Evolutionary conservation across 805 yeast genomes (phyloP).

Genomic region (Groenewaldozyma tartarivorans): DNA sequence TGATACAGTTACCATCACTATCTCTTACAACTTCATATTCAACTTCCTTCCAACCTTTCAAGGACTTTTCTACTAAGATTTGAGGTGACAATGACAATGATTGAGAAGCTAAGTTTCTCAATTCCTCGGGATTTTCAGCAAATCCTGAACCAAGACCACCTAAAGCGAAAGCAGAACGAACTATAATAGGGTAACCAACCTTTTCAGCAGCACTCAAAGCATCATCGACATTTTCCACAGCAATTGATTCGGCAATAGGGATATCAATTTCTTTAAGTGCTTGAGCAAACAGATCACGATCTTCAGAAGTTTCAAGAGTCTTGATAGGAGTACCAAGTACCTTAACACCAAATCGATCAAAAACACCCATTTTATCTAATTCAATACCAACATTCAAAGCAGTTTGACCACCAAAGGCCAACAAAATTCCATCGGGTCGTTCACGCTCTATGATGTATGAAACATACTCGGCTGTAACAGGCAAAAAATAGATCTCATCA

Average conservation of each 20-base stretch:
- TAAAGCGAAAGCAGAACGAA: conserved; percentile 92
- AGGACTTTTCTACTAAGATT: conserved; percentile 89
- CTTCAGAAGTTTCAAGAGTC: conserved; percentile 94
- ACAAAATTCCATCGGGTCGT: conserved; percentile 88
- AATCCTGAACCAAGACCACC: conserved; percentile 99
- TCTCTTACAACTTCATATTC: conserved; percentile 98
- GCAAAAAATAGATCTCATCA: conserved; percentile 89
- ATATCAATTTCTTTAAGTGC: conserved; percentile 92
- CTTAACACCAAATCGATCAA: conserved; percentile 82
- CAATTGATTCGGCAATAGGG: conserved; percentile 94
- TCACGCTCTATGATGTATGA: conserved; percentile 93
- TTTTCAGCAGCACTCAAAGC: conserved; percentile 81
- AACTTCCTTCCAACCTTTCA: conserved; percentile 98
- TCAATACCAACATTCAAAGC: conserved; percentile 94
- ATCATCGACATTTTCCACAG: conserved; percentile 88
- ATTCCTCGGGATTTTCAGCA: conserved; percentile 74
- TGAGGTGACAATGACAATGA: conserved; percentile 88
- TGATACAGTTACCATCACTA: conserved; percentile 91
- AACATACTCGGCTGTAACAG: conserved; percentile 95
- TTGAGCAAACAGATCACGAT: conserved; percentile 90
- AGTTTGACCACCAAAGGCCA: conserved; percentile 98
- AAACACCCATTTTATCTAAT: conserved; percentile 88
- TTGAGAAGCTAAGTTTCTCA: conserved; percentile 80
- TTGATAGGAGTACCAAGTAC: conserved; percentile 96
- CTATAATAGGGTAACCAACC: conserved; percentile 93